Evolutionary conservation across 2,329 filamentous ascomycete species (phyloP).

Genomic region (Calonectria pseudoreteaudii): DNA sequence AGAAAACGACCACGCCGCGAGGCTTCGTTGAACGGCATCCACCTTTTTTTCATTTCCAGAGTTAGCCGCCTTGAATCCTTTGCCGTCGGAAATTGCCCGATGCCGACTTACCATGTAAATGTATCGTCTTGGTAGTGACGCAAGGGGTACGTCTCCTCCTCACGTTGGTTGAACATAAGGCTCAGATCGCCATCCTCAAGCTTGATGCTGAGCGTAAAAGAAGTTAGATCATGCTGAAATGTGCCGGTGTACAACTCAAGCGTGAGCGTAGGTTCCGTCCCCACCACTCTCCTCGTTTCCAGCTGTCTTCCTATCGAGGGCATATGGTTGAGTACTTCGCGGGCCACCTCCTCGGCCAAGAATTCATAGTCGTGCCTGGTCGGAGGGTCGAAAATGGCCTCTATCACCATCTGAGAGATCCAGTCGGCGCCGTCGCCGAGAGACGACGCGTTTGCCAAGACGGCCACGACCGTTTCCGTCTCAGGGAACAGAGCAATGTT

Average conservation of each 20-base stretch:
- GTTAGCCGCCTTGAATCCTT: not conserved
- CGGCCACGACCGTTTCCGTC: not conserved
- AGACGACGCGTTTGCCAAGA: conserved; percentile 2
- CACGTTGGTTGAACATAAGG: not conserved
- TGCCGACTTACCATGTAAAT: not conserved
- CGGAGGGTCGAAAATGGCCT: not conserved
- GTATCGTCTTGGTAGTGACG: conserved; percentile 3
- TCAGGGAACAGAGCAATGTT: conserved; percentile 3
- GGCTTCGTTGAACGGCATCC: conserved; percentile 6
- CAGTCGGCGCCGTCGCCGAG: conserved; percentile 1
- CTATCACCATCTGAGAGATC: conserved; percentile 7
- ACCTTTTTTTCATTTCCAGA: not conserved
- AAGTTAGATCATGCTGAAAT: not conserved
- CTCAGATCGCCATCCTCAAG: not conserved
- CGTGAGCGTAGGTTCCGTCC: not conserved
- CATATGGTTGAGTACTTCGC: not conserved
- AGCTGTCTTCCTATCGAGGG: not conserved
- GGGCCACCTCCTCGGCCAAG: not conserved
- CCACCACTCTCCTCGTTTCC: not conserved
- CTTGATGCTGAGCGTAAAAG: not conserved
- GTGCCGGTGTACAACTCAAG: not conserved
- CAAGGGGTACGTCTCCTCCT: not conserved
- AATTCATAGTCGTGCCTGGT: not conserved
- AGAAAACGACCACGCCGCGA: not conserved
- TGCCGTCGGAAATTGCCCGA: not conserved